Percentiles rank a stretch among this genome's conserved stretches.
phyloP scores from a whole-genome alignment of 2,329 filamentous ascomycete species.

The Curvularia verruculosa region DNA sequence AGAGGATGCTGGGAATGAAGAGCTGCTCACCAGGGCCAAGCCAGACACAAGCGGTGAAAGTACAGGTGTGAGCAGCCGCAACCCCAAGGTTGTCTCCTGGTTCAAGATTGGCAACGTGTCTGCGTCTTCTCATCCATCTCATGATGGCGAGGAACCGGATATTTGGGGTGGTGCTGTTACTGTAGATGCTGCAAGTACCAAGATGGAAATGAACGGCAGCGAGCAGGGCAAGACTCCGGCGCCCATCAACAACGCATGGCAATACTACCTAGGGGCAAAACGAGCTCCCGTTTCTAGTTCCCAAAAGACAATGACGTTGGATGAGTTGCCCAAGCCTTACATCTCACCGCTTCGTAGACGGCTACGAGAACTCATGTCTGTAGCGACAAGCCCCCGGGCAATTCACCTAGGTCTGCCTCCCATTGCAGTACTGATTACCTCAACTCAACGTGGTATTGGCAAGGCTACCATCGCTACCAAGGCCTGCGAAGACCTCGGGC shows the following conservation, averaged over 20 bases:
- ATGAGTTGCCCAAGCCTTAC: constrained; percentile 51
- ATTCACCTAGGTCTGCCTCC: constrained; percentile 87
- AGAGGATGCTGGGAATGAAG: constrained; percentile 66
- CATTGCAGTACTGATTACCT: constrained; percentile 84
- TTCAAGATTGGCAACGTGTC: constrained; percentile 79
- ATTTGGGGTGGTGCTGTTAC: constrained; percentile 85
- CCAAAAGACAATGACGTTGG: constrained; percentile 60
- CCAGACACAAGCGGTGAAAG: constrained; percentile 39
- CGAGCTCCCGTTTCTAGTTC: constrained; percentile 64
- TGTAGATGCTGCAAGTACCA: constrained; percentile 84
- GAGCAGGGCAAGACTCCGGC: constrained; percentile 81
- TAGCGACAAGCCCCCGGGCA: constrained; percentile 85
- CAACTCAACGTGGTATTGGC: constrained; percentile 90
- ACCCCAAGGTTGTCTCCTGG: constrained; percentile 72
- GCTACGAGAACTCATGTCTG: constrained; percentile 82
- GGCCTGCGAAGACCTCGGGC: constrained; percentile 85
- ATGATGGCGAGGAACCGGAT: constrained; percentile 67
- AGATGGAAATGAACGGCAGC: constrained; percentile 90
- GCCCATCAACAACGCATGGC: constrained; percentile 78
- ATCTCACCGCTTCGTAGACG: constrained; percentile 62
- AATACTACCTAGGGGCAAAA: constrained; percentile 84
- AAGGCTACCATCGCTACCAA: constrained; percentile 79
- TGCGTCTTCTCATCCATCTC: constrained; percentile 57
- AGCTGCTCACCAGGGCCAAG: constrained; percentile 58
- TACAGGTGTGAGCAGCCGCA: constrained; percentile 19